Conservation (phyloP, 495 filamentous ascomycete species). For the Aspergillus haitiensis region DNA sequence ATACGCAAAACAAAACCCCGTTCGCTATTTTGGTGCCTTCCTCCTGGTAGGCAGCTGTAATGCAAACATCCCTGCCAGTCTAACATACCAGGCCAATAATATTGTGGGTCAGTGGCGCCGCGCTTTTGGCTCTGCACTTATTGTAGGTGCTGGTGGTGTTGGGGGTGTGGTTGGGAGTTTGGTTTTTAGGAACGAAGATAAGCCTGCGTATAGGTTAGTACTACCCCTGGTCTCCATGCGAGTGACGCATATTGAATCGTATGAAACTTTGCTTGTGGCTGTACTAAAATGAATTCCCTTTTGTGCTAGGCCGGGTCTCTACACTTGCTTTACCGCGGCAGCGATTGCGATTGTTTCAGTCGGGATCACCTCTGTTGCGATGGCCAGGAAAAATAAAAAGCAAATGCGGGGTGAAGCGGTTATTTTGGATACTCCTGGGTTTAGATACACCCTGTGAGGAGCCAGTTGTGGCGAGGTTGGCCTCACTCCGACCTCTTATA, state of each 20-base stretch:
- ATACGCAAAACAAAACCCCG: slow-evolving; percentile 20
- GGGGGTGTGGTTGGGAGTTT: slow-evolving; percentile 55
- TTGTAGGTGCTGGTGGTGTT: slow-evolving; percentile 49
- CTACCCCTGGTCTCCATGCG: not conserved
- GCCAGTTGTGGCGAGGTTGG: too few relatives aligned
- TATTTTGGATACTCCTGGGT: slow-evolving; percentile 11
- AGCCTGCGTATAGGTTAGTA: slow-evolving; percentile 27
- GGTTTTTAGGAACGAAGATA: slow-evolving; percentile 54
- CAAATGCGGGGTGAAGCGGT: not conserved
- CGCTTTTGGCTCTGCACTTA: slow-evolving; percentile 51
- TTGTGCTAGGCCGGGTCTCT: slow-evolving; percentile 12
- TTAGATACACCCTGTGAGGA: slow-evolving; percentile 15
- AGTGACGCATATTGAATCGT: not conserved
- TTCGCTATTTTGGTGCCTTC: slow-evolving; percentile 63
- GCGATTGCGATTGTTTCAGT: slow-evolving; percentile 12
- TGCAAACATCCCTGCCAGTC: slow-evolving; percentile 49
- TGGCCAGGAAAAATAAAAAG: slow-evolving; percentile 8
- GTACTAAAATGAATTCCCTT: not conserved
- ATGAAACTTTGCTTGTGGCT: not conserved
- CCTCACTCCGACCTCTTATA: too few relatives aligned
- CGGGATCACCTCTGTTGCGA: slow-evolving; percentile 9
- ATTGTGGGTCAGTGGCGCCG: slow-evolving; percentile 61
- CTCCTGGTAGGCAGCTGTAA: slow-evolving; percentile 51
- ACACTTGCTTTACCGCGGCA: slow-evolving; percentile 14
- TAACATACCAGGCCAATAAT: slow-evolving; percentile 61